Conservation (phyloP, 768 basidiomycete genomes). For the Suillus placidus region DNA sequence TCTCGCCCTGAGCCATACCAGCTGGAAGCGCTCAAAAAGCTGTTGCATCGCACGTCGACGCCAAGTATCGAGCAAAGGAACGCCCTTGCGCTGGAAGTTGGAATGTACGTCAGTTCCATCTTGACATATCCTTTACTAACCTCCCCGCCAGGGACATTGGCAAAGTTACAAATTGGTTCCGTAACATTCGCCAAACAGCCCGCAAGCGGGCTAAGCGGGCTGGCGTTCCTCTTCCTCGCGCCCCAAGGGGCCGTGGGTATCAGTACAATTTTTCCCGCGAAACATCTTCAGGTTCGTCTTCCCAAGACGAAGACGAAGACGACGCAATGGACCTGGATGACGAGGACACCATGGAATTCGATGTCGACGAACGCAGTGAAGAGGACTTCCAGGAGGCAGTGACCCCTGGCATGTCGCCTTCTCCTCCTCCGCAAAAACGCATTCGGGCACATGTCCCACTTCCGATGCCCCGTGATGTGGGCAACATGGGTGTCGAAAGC, state of each 20-base stretch:
- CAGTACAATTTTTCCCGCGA: conserved; percentile 46
- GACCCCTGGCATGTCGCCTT: conserved; percentile 58
- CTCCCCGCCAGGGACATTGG: conserved; percentile 63
- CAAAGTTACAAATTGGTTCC: conserved; percentile 89
- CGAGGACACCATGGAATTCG: conserved; percentile 47
- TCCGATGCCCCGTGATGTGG: conserved; percentile 32
- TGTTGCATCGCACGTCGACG: conserved; percentile 67
- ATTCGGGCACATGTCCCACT: conserved; percentile 29
- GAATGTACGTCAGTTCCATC: conserved; percentile 55
- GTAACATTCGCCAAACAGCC: conserved; percentile 81
- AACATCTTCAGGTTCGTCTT: conserved; percentile 55
- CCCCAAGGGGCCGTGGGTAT: conserved; percentile 45
- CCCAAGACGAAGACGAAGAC: conserved; percentile 39
- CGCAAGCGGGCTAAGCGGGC: conserved; percentile 65
- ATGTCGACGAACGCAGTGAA: conserved; percentile 57
- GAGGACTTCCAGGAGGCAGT: conserved; percentile 77
- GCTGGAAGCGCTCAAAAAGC: conserved; percentile 70
- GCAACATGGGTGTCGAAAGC: conserved; percentile 29
- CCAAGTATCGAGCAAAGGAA: conserved; percentile 82
- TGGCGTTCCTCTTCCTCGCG: conserved; percentile 33
- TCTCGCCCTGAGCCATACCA: conserved; percentile 81
- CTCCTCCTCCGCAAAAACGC: conserved; percentile 38
- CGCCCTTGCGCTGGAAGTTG: conserved; percentile 72
- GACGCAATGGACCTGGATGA: conserved; percentile 55
- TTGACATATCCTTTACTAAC: conserved; percentile 11